Percentiles rank a stretch among this genome's conserved stretches.
phyloP scores from a whole-genome alignment of 257 asterid genomes.

The Petunia secreta region DNA sequence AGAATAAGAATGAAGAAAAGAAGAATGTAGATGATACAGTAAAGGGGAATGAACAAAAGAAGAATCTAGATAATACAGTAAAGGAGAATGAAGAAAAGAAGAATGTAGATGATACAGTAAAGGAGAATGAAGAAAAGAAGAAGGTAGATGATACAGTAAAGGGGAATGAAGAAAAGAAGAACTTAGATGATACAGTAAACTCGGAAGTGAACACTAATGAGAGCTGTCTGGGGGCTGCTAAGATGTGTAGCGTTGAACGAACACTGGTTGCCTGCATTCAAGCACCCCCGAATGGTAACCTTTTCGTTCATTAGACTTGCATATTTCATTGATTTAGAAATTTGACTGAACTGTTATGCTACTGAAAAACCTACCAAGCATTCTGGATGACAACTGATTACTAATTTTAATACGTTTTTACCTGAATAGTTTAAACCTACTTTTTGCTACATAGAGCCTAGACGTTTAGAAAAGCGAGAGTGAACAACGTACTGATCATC shows the following conservation, averaged over 20 bases:
- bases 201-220: slow-evolving; percentile 13
- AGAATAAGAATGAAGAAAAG: slow-evolving; percentile 11
- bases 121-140: not conserved
- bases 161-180: slow-evolving; percentile 16
- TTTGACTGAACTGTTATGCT: not conserved
- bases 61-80: not conserved
- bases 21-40: not conserved
- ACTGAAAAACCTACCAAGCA: not conserved
- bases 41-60: not conserved
- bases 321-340: slow-evolving; percentile 20
- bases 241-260: slow-evolving; percentile 15
- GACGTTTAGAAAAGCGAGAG: not conserved
- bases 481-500: not conserved
- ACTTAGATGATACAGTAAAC: slow-evolving; percentile 15
- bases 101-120: not conserved
- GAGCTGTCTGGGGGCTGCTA: slow-evolving; percentile 21
- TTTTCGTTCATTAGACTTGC: slow-evolving; percentile 4
- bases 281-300: slow-evolving; percentile 16
- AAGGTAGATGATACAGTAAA: not conserved
- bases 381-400: slow-evolving; percentile 16
- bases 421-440: slow-evolving; percentile 4
- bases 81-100: not conserved
- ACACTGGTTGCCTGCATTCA: slow-evolving; percentile 29
- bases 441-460: not conserved
- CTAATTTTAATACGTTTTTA: not conserved